A percentile compares a stretch with the other conserved stretches of the same genome.
These are phyloP conservation scores for Microbotryum lychnidis-dioicae DNA, from an alignment of 1,284 basidiomycete genomes.

Conservation along the genomic window DNA sequence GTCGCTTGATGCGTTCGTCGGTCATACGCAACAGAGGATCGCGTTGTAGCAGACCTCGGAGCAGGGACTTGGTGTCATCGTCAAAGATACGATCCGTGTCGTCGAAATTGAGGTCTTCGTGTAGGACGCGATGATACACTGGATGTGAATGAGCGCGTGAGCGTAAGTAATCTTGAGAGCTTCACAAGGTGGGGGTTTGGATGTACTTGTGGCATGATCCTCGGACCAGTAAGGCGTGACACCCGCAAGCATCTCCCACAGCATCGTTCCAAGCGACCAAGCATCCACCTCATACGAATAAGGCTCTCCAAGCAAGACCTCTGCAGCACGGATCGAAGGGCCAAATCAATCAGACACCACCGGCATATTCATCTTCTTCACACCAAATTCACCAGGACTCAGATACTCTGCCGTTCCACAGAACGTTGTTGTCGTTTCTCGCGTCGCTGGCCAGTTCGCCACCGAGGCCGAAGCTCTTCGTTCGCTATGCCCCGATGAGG, in stretches of 20 bases:
- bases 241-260: constrained; percentile 88
- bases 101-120: constrained; percentile 79
- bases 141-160: background rate
- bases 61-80: constrained; percentile 85
- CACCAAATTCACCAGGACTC: constrained; percentile 39
- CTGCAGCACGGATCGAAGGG: background rate
- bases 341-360: background rate
- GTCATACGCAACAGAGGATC: constrained; percentile 83
- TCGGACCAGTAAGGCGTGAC: constrained; percentile 86
- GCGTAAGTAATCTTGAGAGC: background rate
- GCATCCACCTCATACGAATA: constrained; percentile 95
- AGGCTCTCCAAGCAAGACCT: constrained; percentile 75
- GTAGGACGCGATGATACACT: constrained; percentile 79
- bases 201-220: constrained; percentile 67
- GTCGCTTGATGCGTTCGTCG: constrained; percentile 84
- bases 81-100: constrained; percentile 67
- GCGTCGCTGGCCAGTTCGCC: constrained; percentile 14
- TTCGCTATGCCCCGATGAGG: background rate
- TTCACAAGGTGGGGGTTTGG: background rate
- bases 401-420: constrained; percentile 76
- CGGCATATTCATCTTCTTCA: background rate
- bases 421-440: constrained; percentile 32
- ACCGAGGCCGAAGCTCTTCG: constrained; percentile 20
- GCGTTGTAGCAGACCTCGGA: constrained; percentile 84
- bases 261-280: constrained; percentile 96